phyloP scores from a whole-genome alignment of 257 asterid genomes.

The Scutellaria minor region DNA sequence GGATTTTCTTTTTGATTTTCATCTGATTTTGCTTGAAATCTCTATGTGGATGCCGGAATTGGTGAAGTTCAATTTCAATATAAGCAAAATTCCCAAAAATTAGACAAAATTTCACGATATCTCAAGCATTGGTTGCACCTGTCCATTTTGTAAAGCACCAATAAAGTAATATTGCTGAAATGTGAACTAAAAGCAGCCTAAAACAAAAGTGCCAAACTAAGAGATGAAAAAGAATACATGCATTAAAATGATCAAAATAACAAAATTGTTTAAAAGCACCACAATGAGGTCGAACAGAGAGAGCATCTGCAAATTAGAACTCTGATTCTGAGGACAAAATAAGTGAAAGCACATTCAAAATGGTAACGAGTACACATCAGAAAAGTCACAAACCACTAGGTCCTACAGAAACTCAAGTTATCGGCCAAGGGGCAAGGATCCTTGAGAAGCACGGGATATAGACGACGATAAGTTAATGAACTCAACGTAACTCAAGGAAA shows the following conservation, averaged over 20 bases:
- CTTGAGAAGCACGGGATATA: not conserved
- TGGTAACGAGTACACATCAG: not conserved
- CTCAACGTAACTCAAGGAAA: not conserved
- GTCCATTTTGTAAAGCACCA: not conserved
- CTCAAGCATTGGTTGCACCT: not conserved
- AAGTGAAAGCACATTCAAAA: not conserved
- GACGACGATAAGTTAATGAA: slow-evolving; percentile 2
- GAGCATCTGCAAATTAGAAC: not conserved
- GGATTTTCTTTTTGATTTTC: no score
- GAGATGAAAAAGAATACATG: not conserved
- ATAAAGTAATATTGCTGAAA: not conserved
- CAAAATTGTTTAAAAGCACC: slow-evolving; percentile 12
- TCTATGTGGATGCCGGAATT: no score
- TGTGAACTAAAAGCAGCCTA: not conserved
- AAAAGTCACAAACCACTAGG: slow-evolving; percentile 4
- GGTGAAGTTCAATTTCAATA: no score
- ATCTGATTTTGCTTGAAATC: no score
- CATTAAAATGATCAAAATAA: not conserved
- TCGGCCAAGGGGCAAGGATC: slow-evolving; percentile 4
- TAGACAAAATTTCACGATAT: no score
- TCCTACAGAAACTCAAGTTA: not conserved
- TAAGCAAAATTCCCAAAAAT: no score
- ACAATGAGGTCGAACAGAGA: slow-evolving; percentile 1
- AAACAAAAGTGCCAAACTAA: not conserved
- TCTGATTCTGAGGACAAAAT: not conserved